Evolutionary conservation across 2,329 filamentous ascomycete species (phyloP).

Genomic region (Cryphonectria radicalis): DNA sequence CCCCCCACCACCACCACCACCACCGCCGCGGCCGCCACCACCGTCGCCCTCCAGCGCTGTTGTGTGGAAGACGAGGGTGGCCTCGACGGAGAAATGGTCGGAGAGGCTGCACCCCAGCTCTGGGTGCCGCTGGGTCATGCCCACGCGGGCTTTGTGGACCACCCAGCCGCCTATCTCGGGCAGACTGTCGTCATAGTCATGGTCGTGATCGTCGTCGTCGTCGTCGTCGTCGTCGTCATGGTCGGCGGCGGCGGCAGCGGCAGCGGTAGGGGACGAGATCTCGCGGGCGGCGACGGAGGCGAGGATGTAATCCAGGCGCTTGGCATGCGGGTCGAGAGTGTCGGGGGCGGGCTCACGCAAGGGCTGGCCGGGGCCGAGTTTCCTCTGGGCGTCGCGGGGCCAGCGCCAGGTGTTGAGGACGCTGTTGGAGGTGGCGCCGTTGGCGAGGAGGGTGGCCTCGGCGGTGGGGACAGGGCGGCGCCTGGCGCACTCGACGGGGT

Average conservation of each 20-base stretch:
- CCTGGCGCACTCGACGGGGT: constrained; percentile 69
- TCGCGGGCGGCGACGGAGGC: constrained; percentile 56
- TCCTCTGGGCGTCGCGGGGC: constrained; percentile 71
- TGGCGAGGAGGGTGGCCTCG: constrained; percentile 75
- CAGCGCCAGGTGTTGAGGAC: constrained; percentile 93
- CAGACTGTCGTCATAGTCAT: constrained; percentile 32
- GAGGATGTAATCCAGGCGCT: constrained; percentile 94
- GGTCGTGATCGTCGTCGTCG: neutral
- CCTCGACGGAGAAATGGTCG: constrained; percentile 92
- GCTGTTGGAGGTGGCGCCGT: constrained; percentile 87
- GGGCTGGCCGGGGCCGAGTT: constrained; percentile 67
- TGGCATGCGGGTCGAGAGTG: constrained; percentile 73
- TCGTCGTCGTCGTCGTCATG: neutral
- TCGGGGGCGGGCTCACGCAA: constrained; percentile 64
- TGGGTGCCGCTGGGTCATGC: constrained; percentile 82
- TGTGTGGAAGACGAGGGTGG: constrained; percentile 64
- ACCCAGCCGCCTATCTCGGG: constrained; percentile 59
- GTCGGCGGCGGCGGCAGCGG: neutral
- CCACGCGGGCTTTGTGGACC: constrained; percentile 72
- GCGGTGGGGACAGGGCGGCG: constrained; percentile 73
- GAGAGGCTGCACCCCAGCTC: constrained; percentile 83
- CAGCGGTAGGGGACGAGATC: constrained; percentile 30
- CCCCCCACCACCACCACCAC: constrained; percentile 4
- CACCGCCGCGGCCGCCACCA: constrained; percentile 10
- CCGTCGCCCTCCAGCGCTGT: constrained; percentile 17